Conservation (phyloP, 306 rosid species). For the Casuarina cunninghamiana region DNA sequence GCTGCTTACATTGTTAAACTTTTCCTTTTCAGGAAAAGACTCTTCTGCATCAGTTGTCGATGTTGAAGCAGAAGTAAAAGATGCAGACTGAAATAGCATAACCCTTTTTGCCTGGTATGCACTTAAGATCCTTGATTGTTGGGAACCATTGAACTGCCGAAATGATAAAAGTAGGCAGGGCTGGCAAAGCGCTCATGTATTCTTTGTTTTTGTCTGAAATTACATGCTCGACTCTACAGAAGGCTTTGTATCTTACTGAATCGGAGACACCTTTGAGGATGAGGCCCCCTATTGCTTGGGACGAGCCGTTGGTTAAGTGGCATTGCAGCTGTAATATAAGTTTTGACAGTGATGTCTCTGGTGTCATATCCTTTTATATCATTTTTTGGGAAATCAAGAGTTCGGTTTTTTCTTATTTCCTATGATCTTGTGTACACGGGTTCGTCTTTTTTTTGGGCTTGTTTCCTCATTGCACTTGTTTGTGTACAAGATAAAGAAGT, state of each 20-base stretch:
- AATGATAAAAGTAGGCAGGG: neutral
- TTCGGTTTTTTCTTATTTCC: neutral
- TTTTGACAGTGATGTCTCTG: slow-evolving; percentile 52
- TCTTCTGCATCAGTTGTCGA: slow-evolving; percentile 66
- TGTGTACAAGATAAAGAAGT: too few species aligned
- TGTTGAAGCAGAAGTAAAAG: slow-evolving; percentile 90
- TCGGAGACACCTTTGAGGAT: slow-evolving; percentile 6
- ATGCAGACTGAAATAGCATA: slow-evolving; percentile 62
- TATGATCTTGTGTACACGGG: neutral
- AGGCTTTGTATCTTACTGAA: neutral
- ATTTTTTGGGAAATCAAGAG: neutral
- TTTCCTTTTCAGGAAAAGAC: slow-evolving; percentile 57
- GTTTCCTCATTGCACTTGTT: too few species aligned
- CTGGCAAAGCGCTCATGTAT: neutral
- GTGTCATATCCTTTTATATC: slow-evolving; percentile 30
- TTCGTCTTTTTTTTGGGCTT: neutral
- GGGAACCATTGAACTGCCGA: neutral
- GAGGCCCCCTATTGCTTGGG: slow-evolving; percentile 10
- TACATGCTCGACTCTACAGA: neutral
- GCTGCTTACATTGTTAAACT: neutral
- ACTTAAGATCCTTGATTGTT: neutral
- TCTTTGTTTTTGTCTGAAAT: neutral
- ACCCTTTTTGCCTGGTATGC: slow-evolving; percentile 37
- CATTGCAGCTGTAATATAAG: slow-evolving; percentile 42
- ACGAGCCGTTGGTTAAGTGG: slow-evolving; percentile 26